Percentiles rank a stretch among this genome's conserved stretches.
Evolutionary conservation across 495 filamentous ascomycete species (phyloP).

Genomic region (Chaetomium fimeti): DNA sequence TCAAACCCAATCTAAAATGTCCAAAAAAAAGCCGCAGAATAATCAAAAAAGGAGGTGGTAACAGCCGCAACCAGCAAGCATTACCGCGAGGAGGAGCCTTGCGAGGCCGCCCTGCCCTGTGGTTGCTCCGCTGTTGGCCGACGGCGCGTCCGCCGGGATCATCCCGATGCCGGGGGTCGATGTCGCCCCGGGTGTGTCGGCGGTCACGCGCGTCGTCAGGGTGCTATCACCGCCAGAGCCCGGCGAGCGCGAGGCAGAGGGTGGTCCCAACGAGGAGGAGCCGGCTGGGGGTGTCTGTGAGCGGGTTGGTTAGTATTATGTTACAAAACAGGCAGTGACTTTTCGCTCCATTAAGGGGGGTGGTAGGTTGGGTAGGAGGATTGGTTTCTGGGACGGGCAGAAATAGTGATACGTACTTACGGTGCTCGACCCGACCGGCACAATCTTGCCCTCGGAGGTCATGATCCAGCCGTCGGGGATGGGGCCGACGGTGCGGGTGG

Average conservation of each 20-base stretch:
- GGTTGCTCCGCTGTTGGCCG: background rate
- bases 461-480: constrained; percentile 74
- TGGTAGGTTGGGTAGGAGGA: background rate
- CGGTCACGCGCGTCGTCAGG: background rate
- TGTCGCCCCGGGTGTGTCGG: background rate
- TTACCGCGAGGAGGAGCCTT: background rate
- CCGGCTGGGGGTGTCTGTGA: constrained; percentile 15
- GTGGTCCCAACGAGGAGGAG: constrained; percentile 1
- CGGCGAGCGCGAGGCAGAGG: constrained; percentile 10
- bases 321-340: background rate
- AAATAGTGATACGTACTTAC: constrained; percentile 27
- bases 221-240: constrained; percentile 4
- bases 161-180: background rate
- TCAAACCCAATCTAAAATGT: background rate
- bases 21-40: background rate
- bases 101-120: background rate
- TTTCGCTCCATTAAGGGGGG: background rate
- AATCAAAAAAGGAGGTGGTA: background rate
- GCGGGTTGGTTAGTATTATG: background rate
- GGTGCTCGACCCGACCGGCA: constrained; percentile 52
- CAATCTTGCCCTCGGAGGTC: constrained; percentile 65
- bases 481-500: constrained; percentile 44
- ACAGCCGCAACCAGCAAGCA: background rate
- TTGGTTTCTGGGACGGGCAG: background rate
- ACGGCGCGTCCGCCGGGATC: constrained; percentile 12